Evolutionary conservation across 306 rosid genomes (phyloP).

Genomic region (Vigna hirtella): DNA sequence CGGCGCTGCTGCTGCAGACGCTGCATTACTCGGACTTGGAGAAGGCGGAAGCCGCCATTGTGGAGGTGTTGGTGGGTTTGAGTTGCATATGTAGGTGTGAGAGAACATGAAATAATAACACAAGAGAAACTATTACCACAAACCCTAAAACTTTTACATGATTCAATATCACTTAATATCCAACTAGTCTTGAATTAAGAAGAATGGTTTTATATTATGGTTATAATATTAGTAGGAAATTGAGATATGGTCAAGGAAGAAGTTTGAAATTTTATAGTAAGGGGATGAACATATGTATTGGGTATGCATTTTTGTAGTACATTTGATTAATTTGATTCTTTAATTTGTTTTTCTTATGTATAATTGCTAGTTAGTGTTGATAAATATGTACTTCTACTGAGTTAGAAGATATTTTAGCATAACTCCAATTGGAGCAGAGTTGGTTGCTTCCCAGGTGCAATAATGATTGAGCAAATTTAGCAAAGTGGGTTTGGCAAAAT

Average conservation of each 20-base stretch:
- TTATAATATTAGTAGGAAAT: background rate
- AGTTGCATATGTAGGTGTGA: conserved; percentile 64
- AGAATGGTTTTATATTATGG: background rate
- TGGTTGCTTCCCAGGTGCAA: no score
- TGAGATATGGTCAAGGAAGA: background rate
- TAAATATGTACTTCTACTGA: background rate
- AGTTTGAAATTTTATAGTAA: background rate
- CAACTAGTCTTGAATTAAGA: no score
- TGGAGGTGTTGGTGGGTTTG: conserved; percentile 72
- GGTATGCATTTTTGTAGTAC: background rate
- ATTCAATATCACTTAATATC: no score
- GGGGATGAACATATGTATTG: background rate
- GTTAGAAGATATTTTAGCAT: background rate
- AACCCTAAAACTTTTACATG: no score
- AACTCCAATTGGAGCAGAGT: no score
- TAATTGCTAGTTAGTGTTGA: background rate
- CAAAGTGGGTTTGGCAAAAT: no score
- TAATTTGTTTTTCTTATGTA: background rate
- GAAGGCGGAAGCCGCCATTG: conserved; percentile 80
- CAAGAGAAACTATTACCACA: no score
- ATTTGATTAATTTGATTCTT: background rate
- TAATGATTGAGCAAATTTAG: no score
- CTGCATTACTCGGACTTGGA: conserved; percentile 79
- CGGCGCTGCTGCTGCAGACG: conserved; percentile 63
- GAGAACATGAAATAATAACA: conserved; percentile 19